Evolutionary conservation across 2,329 filamentous ascomycete genomes (phyloP).

Genomic region (Monosporascus sp.): DNA sequence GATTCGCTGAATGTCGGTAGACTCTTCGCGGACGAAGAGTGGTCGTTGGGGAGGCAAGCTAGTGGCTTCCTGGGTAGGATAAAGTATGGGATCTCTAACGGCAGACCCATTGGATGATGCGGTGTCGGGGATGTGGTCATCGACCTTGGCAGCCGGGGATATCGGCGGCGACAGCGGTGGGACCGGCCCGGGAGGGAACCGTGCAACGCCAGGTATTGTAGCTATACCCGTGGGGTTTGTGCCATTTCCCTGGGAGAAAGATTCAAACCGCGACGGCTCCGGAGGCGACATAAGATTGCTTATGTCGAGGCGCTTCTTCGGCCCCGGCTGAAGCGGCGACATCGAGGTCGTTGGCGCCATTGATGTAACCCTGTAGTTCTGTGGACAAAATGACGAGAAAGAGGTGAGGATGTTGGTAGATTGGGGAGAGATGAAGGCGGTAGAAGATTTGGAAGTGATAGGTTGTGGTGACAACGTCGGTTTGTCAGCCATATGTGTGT

Average conservation of each 20-base stretch:
- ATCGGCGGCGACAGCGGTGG: conserved; percentile 52
- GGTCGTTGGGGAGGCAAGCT: conserved; percentile 40
- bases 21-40: conserved; percentile 41
- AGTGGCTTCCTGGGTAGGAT: conserved; percentile 40
- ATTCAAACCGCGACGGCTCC: conserved; percentile 47
- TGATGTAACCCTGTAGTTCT: neutral
- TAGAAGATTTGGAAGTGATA: conserved; percentile 2
- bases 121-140: conserved; percentile 24
- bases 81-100: conserved; percentile 53
- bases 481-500: conserved; percentile 15
- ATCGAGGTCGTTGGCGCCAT: conserved; percentile 13
- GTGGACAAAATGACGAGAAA: no score
- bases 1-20: conserved; percentile 37
- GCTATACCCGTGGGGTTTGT: conserved; percentile 17
- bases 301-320: conserved; percentile 41
- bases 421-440: conserved; percentile 7
- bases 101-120: conserved; percentile 24
- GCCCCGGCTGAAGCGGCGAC: conserved; percentile 9
- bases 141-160: conserved; percentile 42
- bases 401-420: neutral
- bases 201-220: conserved; percentile 22
- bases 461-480: neutral
- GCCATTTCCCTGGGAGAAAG: conserved; percentile 35
- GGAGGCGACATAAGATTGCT: conserved; percentile 58
- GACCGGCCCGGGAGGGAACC: conserved; percentile 31